A percentile compares a stretch with the other conserved stretches of the same genome.
Conservation (phyloP, 768 basidiomycete species). For the Hortiboletus campestris region DNA sequence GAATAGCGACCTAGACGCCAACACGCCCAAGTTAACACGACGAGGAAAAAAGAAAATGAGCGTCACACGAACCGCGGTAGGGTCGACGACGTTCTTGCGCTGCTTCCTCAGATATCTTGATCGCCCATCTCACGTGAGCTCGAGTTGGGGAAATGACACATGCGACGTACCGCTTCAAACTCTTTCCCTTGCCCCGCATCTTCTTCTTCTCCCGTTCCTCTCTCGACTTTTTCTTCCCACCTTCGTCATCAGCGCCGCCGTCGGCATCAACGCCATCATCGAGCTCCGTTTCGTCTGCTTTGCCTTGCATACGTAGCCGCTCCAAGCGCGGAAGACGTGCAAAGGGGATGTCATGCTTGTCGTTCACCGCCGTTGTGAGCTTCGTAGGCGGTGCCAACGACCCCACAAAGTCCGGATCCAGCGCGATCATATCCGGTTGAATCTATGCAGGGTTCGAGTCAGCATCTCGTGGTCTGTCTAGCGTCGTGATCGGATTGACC, state of each 20-base stretch:
- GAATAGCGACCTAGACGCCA: conserved; percentile 50
- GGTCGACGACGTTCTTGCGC: conserved; percentile 93
- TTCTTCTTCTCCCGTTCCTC: conserved; percentile 59
- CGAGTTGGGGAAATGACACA: not conserved
- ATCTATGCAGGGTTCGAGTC: conserved; percentile 46
- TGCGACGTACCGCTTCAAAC: conserved; percentile 62
- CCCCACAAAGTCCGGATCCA: conserved; percentile 76
- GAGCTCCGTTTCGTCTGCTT: conserved; percentile 66
- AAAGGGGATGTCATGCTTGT: conserved; percentile 54
- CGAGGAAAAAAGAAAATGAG: not conserved
- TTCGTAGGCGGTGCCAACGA: conserved; percentile 61
- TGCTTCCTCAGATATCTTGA: conserved; percentile 77
- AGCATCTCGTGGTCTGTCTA: not conserved
- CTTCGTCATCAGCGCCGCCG: conserved; percentile 38
- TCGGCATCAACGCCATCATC: conserved; percentile 34
- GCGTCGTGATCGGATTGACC: conserved; percentile 37
- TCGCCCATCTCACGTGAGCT: not conserved
- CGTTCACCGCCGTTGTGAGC: conserved; percentile 49
- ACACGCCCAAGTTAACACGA: not conserved
- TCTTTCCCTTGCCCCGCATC: conserved; percentile 88
- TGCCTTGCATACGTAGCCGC: conserved; percentile 55
- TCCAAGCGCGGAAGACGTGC: conserved; percentile 78
- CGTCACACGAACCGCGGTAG: conserved; percentile 52
- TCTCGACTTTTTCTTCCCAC: conserved; percentile 23
- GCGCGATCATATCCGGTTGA: conserved; percentile 87